phyloP scores from a whole-genome alignment of 148 eudicot species.

The Camellia lanceoleosa region DNA sequence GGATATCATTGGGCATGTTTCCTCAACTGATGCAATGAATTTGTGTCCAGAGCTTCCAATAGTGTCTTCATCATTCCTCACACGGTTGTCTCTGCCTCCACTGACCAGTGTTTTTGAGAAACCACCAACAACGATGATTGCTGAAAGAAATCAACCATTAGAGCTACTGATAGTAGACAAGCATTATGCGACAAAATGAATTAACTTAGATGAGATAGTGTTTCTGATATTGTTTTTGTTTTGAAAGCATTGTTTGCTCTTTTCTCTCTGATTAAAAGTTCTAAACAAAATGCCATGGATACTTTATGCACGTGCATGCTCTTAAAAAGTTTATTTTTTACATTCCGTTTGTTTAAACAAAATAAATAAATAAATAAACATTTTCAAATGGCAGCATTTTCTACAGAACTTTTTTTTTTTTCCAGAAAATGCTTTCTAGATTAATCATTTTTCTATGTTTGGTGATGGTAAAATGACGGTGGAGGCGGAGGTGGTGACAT shows the following conservation, averaged over 20 bases:
- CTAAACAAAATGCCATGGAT: not conserved
- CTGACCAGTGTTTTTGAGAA: constrained; percentile 43
- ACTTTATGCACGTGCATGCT: not conserved
- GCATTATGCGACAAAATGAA: too few relatives aligned
- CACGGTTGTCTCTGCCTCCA: constrained; percentile 16
- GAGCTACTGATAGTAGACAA: not conserved
- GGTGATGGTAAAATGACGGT: too few relatives aligned
- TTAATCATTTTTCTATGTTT: too few relatives aligned
- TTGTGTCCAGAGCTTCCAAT: not conserved
- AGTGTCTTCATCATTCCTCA: not conserved
- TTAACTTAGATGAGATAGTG: not conserved
- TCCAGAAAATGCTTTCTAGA: too few relatives aligned
- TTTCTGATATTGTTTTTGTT: not conserved
- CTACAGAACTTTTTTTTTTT: too few relatives aligned
- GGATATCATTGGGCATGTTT: too few relatives aligned
- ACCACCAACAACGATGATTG: constrained; percentile 59
- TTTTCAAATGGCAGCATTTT: too few relatives aligned
- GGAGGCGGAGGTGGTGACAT: too few relatives aligned
- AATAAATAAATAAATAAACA: too few relatives aligned
- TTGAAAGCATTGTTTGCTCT: not conserved
- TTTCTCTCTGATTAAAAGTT: not conserved
- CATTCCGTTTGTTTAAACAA: too few relatives aligned
- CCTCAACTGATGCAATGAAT: not conserved
- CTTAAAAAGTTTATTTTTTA: not conserved
- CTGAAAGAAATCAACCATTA: constrained; percentile 35